Conservation (phyloP, 805 yeast species). For the Candida ovalis region DNA sequence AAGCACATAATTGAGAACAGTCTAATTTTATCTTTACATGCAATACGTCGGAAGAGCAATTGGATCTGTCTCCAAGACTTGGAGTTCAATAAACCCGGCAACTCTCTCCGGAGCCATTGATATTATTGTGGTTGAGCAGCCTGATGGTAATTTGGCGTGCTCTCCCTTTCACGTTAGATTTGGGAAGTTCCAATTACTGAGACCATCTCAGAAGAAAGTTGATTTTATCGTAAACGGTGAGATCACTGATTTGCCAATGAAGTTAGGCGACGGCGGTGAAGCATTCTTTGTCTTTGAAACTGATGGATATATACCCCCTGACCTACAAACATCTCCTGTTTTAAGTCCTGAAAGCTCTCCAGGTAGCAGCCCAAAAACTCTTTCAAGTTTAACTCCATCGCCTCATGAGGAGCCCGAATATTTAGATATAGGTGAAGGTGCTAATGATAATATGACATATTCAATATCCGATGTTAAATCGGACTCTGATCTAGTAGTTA, state of each 20-base stretch:
- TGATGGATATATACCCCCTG: slow-evolving; percentile 64
- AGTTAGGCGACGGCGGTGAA: slow-evolving; percentile 95
- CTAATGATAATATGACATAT: slow-evolving; percentile 9
- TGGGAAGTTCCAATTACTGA: slow-evolving; percentile 86
- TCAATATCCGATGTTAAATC: slow-evolving; percentile 9
- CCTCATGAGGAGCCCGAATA: slow-evolving; percentile 47
- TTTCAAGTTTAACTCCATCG: slow-evolving; percentile 12
- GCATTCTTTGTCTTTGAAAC: slow-evolving; percentile 96
- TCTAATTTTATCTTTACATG: slow-evolving; percentile 40
- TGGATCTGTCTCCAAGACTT: slow-evolving; percentile 91
- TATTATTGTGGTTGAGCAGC: slow-evolving; percentile 89
- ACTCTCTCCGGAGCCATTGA: slow-evolving; percentile 97
- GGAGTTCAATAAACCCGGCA: slow-evolving; percentile 96
- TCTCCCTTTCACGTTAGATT: slow-evolving; percentile 97
- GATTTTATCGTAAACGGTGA: slow-evolving; percentile 83
- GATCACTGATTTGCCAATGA: slow-evolving; percentile 86
- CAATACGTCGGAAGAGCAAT: slow-evolving; percentile 96
- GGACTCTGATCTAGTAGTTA: slow-evolving; percentile 20
- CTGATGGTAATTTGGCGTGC: slow-evolving; percentile 67
- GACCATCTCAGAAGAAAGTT: slow-evolving; percentile 94
- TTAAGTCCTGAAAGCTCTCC: slow-evolving; percentile 68
- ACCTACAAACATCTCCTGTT: slow-evolving; percentile 84
- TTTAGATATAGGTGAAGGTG: slow-evolving; percentile 42
- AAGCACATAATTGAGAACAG: not conserved
- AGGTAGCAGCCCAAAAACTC: slow-evolving; percentile 25